Base-by-base conservation (phyloP, 257 asterid species). In the Capsicum chinense region DNA sequence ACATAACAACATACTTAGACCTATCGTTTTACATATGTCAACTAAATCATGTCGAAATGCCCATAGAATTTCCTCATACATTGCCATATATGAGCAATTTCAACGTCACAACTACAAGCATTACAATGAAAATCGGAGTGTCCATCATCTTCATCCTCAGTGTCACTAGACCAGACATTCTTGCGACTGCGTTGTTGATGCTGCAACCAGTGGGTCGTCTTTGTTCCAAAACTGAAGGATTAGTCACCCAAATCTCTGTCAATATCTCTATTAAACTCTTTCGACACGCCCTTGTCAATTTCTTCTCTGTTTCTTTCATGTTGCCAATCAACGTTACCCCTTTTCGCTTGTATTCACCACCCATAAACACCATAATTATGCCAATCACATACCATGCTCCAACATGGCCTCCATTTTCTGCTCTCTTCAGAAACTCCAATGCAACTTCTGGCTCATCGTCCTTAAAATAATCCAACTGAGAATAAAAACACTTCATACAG, bases 341-440 rank as follows among this genome's bases (percentile, higher is more conserved):
- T 50, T 50, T 19, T 5, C 6, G 44, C 62, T 76, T 52, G 42
- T 6, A 52, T 12, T 74, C 80, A 11, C 0, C 60, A 9, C 80
- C 80, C 60, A 0, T 10, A 74, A 74, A 74, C 19, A 74, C 42
- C 2, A 5, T 14, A 19, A 74, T 3, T 50, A 74, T 74, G 60
- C 42, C 80, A 7, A 74, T 74, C 80, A 3, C 58, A 19, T 74
- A 74, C 58, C 50, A 74, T 74, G 80, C 80, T 0, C 60, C 80
- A 74, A 48, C 11, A 6, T 73, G 80, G 80, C 57, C 80, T 73
- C 80, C 80, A 1, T 73, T 19, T 48, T 11, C 80, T 7, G 80
- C 60, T 73, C 13, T 10, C 4, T 73, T 73, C 42, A 73, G 17
- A 73, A 73, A 19, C 12, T 11, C 80, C 58, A 48, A 2, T 6